Conservation (phyloP, 306 rosid genomes). For the Purshia tridentata region DNA sequence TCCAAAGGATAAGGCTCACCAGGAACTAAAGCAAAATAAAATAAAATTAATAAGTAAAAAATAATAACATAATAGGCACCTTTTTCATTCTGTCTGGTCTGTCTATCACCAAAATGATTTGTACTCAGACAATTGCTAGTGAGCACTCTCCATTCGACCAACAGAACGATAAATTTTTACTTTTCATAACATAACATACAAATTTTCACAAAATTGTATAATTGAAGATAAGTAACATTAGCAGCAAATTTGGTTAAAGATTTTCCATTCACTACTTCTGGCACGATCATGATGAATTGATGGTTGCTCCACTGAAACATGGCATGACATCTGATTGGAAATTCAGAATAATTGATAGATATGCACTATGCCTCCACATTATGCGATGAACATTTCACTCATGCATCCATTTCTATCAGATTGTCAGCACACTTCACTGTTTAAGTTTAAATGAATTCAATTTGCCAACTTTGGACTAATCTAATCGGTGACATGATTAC, state of each 20-base stretch:
- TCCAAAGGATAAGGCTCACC: slow-evolving; percentile 82
- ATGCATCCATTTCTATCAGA: neutral
- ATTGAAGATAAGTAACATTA: neutral
- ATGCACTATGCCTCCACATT: neutral
- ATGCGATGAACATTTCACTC: neutral
- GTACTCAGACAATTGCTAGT: neutral
- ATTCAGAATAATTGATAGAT: neutral
- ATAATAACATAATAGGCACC: neutral
- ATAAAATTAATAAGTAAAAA: neutral
- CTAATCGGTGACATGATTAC: neutral
- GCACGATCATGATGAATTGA: neutral
- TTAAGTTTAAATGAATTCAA: neutral
- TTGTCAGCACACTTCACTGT: neutral
- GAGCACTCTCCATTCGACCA: neutral
- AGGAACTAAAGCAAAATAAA: slow-evolving; percentile 62
- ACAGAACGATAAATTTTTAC: neutral
- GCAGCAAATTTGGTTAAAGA: neutral
- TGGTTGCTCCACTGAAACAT: neutral
- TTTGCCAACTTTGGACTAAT: neutral
- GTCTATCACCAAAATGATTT: neutral
- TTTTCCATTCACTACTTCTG: neutral
- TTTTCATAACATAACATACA: neutral
- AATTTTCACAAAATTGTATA: neutral
- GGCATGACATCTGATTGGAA: neutral
- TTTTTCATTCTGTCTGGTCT: too few species aligned